Conservation (phyloP, 768 basidiomycete species). For the Tulasnella sp. region DNA sequence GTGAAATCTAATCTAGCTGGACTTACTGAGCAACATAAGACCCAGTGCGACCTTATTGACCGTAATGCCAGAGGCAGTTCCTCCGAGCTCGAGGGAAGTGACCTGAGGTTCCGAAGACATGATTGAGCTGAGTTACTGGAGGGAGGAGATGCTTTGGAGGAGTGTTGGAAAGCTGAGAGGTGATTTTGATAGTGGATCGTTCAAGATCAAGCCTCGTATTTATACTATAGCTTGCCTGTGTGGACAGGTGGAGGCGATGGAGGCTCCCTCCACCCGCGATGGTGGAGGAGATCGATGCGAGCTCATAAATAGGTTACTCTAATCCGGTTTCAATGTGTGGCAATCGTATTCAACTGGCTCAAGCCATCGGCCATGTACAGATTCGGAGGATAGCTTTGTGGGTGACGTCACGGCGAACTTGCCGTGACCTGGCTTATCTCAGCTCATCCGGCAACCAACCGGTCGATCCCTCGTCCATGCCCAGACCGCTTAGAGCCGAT, state of each 20-base stretch:
- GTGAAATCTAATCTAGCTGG: conserved; percentile 29
- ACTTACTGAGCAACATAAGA: conserved; percentile 48
- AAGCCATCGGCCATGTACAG: background rate
- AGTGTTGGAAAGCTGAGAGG: no score
- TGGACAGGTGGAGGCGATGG: background rate
- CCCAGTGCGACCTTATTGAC: conserved; percentile 34
- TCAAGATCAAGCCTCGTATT: no score
- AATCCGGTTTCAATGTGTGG: no score
- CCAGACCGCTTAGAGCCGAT: no score
- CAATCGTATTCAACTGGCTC: background rate
- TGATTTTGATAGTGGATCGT: no score
- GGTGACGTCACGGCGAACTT: background rate
- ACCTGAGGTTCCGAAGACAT: background rate
- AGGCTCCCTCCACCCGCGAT: background rate
- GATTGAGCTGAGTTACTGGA: background rate
- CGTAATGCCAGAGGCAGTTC: conserved; percentile 8
- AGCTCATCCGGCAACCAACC: background rate
- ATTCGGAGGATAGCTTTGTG: background rate
- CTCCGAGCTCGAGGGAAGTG: background rate
- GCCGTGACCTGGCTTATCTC: background rate
- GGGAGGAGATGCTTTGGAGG: no score
- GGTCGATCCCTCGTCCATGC: no score
- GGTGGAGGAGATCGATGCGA: no score
- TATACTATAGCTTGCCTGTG: no score
- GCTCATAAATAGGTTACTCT: no score